These are phyloP conservation scores for Scenedesmus sp. DNA, from an alignment of 163 green algal species.

Conservation along the genomic window DNA sequence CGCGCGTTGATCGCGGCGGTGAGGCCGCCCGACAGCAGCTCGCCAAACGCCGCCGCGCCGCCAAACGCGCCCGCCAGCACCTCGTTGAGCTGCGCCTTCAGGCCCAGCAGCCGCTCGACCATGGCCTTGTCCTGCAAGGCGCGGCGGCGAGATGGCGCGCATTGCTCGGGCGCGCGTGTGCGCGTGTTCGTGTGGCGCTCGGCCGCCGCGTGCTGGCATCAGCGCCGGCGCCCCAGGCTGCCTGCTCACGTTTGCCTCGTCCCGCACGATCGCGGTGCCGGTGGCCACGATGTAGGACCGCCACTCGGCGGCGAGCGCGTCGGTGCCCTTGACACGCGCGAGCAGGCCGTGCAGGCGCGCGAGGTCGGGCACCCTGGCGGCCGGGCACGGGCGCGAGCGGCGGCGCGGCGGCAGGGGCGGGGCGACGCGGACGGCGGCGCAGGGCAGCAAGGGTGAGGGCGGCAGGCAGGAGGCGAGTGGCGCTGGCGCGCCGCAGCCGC, in stretches of 20 bases:
- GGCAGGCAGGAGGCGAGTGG: no score
- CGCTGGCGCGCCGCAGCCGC: no score
- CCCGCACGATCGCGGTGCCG: constrained; percentile 80
- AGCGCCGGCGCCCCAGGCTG: no score
- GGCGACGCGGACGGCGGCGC: no score
- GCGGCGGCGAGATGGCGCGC: not conserved
- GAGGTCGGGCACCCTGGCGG: constrained; percentile 59
- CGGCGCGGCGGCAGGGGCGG: no score
- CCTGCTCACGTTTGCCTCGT: constrained; percentile 85
- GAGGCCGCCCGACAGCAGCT: constrained; percentile 80
- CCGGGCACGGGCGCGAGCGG: no score
- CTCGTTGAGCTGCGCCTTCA: constrained; percentile 81
- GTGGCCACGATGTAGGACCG: constrained; percentile 74
- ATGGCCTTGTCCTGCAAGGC: constrained; percentile 81
- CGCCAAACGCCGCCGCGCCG: constrained; percentile 71
- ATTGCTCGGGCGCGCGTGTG: no score
- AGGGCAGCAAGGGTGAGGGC: no score
- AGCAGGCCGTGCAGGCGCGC: constrained; percentile 67
- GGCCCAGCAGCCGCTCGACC: constrained; percentile 83
- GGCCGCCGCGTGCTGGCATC: no score
- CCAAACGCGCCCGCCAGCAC: constrained; percentile 77
- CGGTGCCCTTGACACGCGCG: constrained; percentile 61
- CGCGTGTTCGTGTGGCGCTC: no score
- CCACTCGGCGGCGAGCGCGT: constrained; percentile 80
- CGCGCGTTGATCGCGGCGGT: constrained; percentile 86